A percentile compares a stretch with the other conserved stretches of the same genome.
These are phyloP conservation scores for Nigrospora oryzae DNA, from an alignment of 2,329 filamentous ascomycete species.

Conservation along the genomic window DNA sequence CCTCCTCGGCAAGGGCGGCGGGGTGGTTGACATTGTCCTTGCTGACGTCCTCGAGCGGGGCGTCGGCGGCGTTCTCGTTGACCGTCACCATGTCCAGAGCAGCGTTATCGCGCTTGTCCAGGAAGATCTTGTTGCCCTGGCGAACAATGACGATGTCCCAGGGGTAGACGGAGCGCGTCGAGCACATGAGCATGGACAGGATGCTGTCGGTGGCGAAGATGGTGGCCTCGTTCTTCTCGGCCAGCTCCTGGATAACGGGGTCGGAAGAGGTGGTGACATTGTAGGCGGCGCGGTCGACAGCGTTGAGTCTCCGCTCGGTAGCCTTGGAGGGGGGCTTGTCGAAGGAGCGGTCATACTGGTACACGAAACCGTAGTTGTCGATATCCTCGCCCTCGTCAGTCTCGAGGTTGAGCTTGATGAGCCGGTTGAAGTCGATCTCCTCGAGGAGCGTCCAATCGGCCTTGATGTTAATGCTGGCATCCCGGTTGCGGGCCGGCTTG, in stretches of 20 bases:
- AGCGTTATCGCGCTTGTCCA: conserved; percentile 96
- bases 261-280: conserved; percentile 96
- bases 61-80: conserved; percentile 96
- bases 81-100: conserved; percentile 96
- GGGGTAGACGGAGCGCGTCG: conserved; percentile 90
- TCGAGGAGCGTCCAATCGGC: conserved; percentile 92
- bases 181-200: conserved; percentile 98
- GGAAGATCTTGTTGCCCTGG: conserved; percentile 93
- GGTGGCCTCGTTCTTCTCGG: conserved; percentile 90
- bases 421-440: conserved; percentile 96
- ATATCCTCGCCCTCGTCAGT: conserved; percentile 91
- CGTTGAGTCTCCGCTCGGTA: conserved; percentile 76
- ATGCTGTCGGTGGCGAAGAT: conserved; percentile 97
- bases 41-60: conserved; percentile 88
- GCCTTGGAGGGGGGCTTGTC: conserved; percentile 91
- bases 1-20: conserved; percentile 86
- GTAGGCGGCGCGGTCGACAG: conserved; percentile 91
- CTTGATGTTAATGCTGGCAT: conserved; percentile 93
- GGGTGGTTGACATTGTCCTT: conserved; percentile 95
- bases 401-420: conserved; percentile 92
- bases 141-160: conserved; percentile 95
- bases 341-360: conserved; percentile 94
- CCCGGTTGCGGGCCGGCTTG: conserved; percentile 92
- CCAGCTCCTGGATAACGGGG: conserved; percentile 92
- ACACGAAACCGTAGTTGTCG: conserved; percentile 92